These are phyloP conservation scores for Lavandula angustifolia DNA, from an alignment of 257 asterid species.

Conservation along the genomic window DNA sequence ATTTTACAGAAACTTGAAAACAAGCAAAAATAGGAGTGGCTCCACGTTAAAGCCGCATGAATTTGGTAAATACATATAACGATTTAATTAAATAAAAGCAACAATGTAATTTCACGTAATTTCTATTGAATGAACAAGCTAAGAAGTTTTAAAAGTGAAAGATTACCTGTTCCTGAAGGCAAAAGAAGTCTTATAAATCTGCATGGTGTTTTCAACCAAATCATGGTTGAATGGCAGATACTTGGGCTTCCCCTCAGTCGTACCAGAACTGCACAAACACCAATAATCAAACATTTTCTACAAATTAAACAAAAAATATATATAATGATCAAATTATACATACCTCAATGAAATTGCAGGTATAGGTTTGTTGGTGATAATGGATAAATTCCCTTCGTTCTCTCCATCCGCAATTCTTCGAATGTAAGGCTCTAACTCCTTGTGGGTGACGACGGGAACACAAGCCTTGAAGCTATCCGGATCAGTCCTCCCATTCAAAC, in stretches of 20 bases:
- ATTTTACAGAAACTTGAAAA: no score
- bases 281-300: no score
- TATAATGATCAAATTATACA: not conserved
- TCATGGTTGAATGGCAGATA: slow-evolving; percentile 81
- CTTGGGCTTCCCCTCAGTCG: slow-evolving; percentile 88
- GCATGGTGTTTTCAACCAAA: slow-evolving; percentile 59
- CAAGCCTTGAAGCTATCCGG: slow-evolving; percentile 48
- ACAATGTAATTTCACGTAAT: no score
- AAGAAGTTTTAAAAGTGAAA: no score
- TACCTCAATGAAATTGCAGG: slow-evolving; percentile 71
- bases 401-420: slow-evolving; percentile 61
- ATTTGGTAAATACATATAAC: no score
- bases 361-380: slow-evolving; percentile 66
- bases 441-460: slow-evolving; percentile 66
- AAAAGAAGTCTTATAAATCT: slow-evolving; percentile 70
- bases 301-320: no score
- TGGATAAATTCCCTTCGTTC: slow-evolving; percentile 27
- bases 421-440: slow-evolving; percentile 63
- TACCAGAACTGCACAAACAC: slow-evolving; percentile 67
- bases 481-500: slow-evolving; percentile 70
- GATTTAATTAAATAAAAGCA: no score
- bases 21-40: no score
- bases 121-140: no score
- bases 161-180: slow-evolving; percentile 65
- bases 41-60: no score